phyloP scores from a whole-genome alignment of 352 stramenopile genomes.

The Phytopythium montanum region DNA sequence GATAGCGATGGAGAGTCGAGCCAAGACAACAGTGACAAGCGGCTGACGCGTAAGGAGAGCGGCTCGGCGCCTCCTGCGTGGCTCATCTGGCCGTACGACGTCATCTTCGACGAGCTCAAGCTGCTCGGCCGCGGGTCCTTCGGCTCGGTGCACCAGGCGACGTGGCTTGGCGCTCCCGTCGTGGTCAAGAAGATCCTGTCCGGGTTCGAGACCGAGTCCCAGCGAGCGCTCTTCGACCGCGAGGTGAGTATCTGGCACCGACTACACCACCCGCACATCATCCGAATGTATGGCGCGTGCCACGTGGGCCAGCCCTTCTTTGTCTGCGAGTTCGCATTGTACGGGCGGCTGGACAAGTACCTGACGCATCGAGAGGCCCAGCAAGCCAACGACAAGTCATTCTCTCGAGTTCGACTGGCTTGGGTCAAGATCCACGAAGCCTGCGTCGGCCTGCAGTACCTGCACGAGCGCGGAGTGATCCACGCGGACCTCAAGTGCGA shows the following conservation, averaged over 20 bases:
- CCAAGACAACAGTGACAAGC: neutral
- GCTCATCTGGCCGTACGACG: conserved; percentile 2
- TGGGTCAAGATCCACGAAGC: conserved; percentile 23
- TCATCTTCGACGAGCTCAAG: neutral
- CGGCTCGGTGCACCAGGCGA: conserved; percentile 4
- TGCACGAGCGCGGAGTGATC: conserved; percentile 14
- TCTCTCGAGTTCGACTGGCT: neutral
- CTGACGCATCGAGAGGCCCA: conserved; percentile 6
- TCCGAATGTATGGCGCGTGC: conserved; percentile 8
- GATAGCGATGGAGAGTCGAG: neutral
- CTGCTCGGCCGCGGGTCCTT: conserved; percentile 4
- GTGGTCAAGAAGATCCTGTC: conserved; percentile 12
- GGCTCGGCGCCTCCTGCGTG: neutral
- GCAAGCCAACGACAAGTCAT: neutral
- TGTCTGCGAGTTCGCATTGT: conserved; percentile 10
- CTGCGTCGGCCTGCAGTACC: conserved; percentile 16
- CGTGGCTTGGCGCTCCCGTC: conserved; percentile 9
- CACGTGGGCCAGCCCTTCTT: conserved; percentile 28
- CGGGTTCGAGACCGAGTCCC: neutral
- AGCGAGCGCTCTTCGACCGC: conserved; percentile 11
- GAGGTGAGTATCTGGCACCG: conserved; percentile 27
- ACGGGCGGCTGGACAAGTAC: conserved; percentile 16
- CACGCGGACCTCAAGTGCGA: conserved; percentile 29
- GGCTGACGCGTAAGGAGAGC: neutral
- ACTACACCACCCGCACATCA: conserved; percentile 16